Percentiles rank a stretch among this genome's conserved stretches.
These are phyloP conservation scores for Graphium sp. DNA, from an alignment of 2,329 filamentous ascomycete genomes.

Conservation along the genomic window DNA sequence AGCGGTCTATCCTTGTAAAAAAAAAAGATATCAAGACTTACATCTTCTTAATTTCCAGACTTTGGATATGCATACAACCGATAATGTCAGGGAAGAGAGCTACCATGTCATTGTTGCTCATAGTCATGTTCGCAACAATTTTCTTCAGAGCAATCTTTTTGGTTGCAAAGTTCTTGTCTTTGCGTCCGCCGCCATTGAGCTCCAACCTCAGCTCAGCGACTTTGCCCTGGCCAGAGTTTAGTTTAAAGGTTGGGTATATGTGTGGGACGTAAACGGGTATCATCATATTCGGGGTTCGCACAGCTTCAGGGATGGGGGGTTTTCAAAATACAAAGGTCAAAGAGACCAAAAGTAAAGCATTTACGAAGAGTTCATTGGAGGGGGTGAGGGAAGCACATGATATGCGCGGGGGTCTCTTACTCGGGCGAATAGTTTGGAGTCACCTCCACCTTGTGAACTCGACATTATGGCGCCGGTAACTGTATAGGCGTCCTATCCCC, in stretches of 20 bases:
- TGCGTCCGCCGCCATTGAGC: conserved; percentile 85
- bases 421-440: conserved; percentile 98
- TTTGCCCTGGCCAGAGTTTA: conserved; percentile 71
- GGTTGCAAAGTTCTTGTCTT: conserved; percentile 86
- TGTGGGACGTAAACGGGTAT: too few relatives aligned
- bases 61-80: conserved; percentile 85
- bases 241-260: conserved; percentile 17
- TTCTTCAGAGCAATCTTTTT: conserved; percentile 99
- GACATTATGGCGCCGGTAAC: too few relatives aligned
- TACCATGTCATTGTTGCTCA: conserved; percentile 99
- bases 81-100: conserved; percentile 92
- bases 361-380: too few relatives aligned
- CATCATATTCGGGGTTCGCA: too few relatives aligned
- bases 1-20: too few relatives aligned
- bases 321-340: too few relatives aligned
- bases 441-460: conserved; percentile 53
- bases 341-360: too few relatives aligned
- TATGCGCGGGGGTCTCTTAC: conserved; percentile 45
- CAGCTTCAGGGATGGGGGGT: too few relatives aligned
- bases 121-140: conserved; percentile 99
- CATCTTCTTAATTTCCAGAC: conserved; percentile 99
- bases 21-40: conserved; percentile 23
- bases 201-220: conserved; percentile 92
- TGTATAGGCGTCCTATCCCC: too few relatives aligned
- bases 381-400: too few relatives aligned